Percentiles rank a stretch among this genome's conserved stretches.
These are phyloP conservation scores for Tricholoma sp. DNA, from an alignment of 768 basidiomycete genomes.

Conservation along the genomic window DNA sequence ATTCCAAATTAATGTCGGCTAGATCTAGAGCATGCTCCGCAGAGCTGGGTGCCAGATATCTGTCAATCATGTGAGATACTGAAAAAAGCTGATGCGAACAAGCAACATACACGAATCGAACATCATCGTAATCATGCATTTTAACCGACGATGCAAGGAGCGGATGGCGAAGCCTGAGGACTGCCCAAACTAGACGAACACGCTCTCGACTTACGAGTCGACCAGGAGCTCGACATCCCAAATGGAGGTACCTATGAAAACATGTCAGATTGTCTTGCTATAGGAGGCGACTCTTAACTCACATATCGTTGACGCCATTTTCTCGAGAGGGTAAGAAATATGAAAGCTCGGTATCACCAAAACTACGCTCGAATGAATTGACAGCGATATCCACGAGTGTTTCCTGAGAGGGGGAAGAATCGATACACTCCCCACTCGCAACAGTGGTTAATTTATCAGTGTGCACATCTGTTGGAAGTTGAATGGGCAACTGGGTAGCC, in stretches of 20 bases:
- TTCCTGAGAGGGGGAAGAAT: slow-evolving; percentile 14
- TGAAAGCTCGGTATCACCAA: slow-evolving; percentile 74
- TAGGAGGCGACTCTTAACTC: slow-evolving; percentile 14
- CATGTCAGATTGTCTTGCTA: not conserved
- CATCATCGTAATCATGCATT: slow-evolving; percentile 58
- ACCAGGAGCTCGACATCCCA: slow-evolving; percentile 53
- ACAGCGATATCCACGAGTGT: slow-evolving; percentile 12
- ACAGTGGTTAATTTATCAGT: not conserved
- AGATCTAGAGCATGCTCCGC: slow-evolving; percentile 39
- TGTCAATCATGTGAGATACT: slow-evolving; percentile 17
- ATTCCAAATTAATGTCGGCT: slow-evolving; percentile 47
- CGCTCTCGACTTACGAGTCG: slow-evolving; percentile 39
- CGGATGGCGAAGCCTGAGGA: slow-evolving; percentile 65
- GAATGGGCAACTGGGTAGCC: not conserved
- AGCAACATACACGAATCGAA: slow-evolving; percentile 57
- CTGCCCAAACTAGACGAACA: slow-evolving; percentile 62
- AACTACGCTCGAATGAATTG: slow-evolving; percentile 38
- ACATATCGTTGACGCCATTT: slow-evolving; percentile 87
- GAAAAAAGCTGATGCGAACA: not conserved
- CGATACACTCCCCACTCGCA: not conserved
- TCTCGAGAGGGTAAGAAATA: slow-evolving; percentile 80
- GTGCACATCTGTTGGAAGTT: not conserved
- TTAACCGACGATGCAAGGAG: slow-evolving; percentile 58
- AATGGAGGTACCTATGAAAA: slow-evolving; percentile 66
- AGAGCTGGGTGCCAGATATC: slow-evolving; percentile 41